Evolutionary conservation across 768 basidiomycete species (phyloP).

Genomic region (Hericium erinaceus): DNA sequence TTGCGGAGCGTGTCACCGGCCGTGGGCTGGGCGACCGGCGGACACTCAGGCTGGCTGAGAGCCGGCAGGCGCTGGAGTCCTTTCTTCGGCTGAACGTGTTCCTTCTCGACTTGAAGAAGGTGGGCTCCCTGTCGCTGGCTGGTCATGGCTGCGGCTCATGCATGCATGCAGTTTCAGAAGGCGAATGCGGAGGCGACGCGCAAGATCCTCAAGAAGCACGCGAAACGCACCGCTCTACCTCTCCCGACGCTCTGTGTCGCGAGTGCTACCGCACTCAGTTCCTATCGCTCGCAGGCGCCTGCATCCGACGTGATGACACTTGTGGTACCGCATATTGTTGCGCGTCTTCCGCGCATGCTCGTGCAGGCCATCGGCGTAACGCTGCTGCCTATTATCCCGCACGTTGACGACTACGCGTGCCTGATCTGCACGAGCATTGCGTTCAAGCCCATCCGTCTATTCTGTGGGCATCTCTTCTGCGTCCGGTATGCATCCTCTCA

Average conservation of each 20-base stretch:
- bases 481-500: slow-evolving; percentile 33
- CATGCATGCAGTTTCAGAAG: slow-evolving; percentile 53
- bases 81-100: slow-evolving; percentile 62
- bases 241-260: slow-evolving; percentile 31
- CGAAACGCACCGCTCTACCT: slow-evolving; percentile 80
- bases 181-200: slow-evolving; percentile 85
- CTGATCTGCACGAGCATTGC: slow-evolving; percentile 85
- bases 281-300: background rate
- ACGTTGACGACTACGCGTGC: slow-evolving; percentile 78
- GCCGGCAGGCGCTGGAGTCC: slow-evolving; percentile 33
- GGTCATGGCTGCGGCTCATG: background rate
- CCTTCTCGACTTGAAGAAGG: slow-evolving; percentile 77
- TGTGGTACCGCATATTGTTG: slow-evolving; percentile 5
- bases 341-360: slow-evolving; percentile 51
- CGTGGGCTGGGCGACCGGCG: slow-evolving; percentile 36
- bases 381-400: slow-evolving; percentile 71
- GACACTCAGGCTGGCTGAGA: slow-evolving; percentile 38
- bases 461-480: slow-evolving; percentile 74
- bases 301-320: background rate
- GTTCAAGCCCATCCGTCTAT: slow-evolving; percentile 83
- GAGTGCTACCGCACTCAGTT: background rate
- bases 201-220: slow-evolving; percentile 92
- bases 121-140: slow-evolving; percentile 17
- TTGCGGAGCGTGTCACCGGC: slow-evolving; percentile 46
- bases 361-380: slow-evolving; percentile 78